Evolutionary conservation across 352 stramenopile species (phyloP).

Genomic region (Pythium pectinolyticum): DNA sequence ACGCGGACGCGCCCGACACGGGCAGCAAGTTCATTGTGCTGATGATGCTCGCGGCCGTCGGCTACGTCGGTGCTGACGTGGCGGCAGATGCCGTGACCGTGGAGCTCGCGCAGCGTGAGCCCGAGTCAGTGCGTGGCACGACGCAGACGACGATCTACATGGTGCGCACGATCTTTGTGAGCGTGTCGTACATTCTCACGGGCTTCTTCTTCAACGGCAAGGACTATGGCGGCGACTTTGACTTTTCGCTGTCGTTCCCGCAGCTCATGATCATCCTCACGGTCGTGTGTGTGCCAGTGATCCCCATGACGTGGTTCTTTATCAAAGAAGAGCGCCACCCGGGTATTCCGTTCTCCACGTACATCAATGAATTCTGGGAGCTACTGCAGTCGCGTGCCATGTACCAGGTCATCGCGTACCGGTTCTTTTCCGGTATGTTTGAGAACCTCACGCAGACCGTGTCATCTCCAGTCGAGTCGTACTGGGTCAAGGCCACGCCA

Average conservation of each 20-base stretch:
- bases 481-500: conserved; percentile 21
- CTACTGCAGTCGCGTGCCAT: conserved; percentile 24
- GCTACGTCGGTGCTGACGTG: conserved; percentile 29
- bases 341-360: conserved; percentile 9
- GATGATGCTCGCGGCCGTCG: conserved; percentile 22
- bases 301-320: conserved; percentile 26
- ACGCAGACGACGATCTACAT: conserved; percentile 30
- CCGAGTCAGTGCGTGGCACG: conserved; percentile 21
- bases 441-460: conserved; percentile 12
- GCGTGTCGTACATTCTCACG: conserved; percentile 8
- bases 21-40: conserved; percentile 17
- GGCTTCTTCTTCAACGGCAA: conserved; percentile 27
- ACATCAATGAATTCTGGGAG: conserved; percentile 26
- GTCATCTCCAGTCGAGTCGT: neutral
- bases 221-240: conserved; percentile 20
- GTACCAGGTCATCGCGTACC: conserved; percentile 24
- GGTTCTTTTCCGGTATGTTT: conserved; percentile 15
- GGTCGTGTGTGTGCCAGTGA: conserved; percentile 9
- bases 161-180: conserved; percentile 17
- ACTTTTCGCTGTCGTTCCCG: conserved; percentile 17
- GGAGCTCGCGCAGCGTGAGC: conserved; percentile 30
- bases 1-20: neutral
- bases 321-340: conserved; percentile 17
- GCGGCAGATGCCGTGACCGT: conserved; percentile 24
- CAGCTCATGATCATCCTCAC: conserved; percentile 22